phyloP scores from a whole-genome alignment of 202 grass and related monocot genomes.

The Setaria italica region DNA sequence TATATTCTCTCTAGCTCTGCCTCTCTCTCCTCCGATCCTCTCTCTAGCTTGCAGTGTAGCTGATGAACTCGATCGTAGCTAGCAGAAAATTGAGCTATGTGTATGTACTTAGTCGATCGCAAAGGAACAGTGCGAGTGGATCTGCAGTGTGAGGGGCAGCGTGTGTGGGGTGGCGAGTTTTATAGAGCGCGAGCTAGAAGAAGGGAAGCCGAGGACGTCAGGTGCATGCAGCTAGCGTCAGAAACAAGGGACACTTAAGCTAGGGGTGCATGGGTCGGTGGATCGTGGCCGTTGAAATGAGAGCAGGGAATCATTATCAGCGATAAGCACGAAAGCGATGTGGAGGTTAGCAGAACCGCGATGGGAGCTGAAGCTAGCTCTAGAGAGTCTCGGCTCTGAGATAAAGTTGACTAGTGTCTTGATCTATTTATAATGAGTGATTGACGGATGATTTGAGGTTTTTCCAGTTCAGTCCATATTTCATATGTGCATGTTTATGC shows the following conservation, averaged over 20 bases:
- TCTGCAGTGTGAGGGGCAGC: slow-evolving; percentile 19
- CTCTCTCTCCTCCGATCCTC: too few relatives aligned
- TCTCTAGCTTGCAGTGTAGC: too few relatives aligned
- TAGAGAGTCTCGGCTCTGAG: neutral
- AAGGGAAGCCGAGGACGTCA: neutral
- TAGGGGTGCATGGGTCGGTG: neutral
- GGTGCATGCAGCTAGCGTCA: slow-evolving; percentile 14
- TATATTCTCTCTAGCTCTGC: too few relatives aligned
- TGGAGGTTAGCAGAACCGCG: neutral
- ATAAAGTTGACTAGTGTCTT: too few relatives aligned
- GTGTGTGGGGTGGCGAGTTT: slow-evolving; percentile 26
- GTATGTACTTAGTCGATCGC: neutral
- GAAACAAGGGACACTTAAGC: neutral
- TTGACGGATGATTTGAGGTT: too few relatives aligned
- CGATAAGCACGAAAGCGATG: neutral
- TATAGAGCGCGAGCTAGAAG: slow-evolving; percentile 36
- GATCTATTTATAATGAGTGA: too few relatives aligned
- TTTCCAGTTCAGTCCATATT: too few relatives aligned
- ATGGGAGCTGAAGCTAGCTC: neutral
- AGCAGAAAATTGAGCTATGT: too few relatives aligned
- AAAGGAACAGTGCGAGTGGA: neutral
- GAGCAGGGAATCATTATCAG: neutral
- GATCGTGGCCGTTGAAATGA: slow-evolving; percentile 32
- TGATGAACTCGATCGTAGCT: too few relatives aligned
- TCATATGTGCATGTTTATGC: too few relatives aligned